Evolutionary conservation across 768 basidiomycete species (phyloP), one percentile per base, ranked within the genome.

Genomic region (Kwoniella botswanensis): DNA sequence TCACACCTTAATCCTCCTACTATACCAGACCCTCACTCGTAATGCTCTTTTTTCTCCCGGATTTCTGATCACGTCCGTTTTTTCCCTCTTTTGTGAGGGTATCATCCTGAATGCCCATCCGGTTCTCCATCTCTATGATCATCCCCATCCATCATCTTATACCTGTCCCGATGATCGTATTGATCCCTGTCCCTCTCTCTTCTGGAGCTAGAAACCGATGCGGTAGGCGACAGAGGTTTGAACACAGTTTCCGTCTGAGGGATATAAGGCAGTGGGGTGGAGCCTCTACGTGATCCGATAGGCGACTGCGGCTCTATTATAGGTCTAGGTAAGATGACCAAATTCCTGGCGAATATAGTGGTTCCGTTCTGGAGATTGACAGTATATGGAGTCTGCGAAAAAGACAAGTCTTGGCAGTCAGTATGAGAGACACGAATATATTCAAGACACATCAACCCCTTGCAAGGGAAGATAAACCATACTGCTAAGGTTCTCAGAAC

Each of bases 241-340:
- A 50, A 50, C 46, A 15, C 35, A 35, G 35, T 35, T 35, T 7
- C 35, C 35, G 35, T 35, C 35, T 35, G 35, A 35, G 35, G 7
- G 35, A 6, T 35, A 35, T 35, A 35, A 35, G 35, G 35, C 35
- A 35, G 21, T 15, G n/a, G 57, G 3, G 24, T 7, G 57, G 57
- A 59, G 24, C n/a, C 13, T 13, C 29, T 4, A n/a, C n/a, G 26
- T 2, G 57, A 15, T 3, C 35, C 35, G n/a, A 17, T 42, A 13
- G 59, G 42, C 9, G 59, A 61, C 7, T 61, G 59, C 11, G 35
- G 59, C 21, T 61, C 59, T 17, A 44, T 43, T 4, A 61, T 61
- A 7, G 59, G 59, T 61, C 59, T 61, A 43, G 59, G 59, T 42
- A 61, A 43, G 17, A 61, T 61, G 7, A 61, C 42, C 13, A 61